Base-by-base conservation (phyloP, 2,329 filamentous ascomycete species). In the Paraconiothyrium sp. region DNA sequence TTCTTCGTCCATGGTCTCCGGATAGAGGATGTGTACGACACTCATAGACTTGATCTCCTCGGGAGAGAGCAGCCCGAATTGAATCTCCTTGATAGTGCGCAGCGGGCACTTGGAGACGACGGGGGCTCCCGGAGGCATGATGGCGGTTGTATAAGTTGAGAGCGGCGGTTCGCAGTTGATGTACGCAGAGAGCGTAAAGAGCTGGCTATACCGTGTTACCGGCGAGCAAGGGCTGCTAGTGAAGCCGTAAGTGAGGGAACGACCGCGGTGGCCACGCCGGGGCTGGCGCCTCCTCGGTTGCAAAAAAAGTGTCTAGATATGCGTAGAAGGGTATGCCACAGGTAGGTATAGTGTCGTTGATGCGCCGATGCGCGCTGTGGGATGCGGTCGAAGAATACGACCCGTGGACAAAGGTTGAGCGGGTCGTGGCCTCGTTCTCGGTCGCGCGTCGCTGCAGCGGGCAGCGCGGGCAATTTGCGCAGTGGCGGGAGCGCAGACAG, bases 21-120 rank as follows among this genome's bases (percentile, higher is more conserved):
- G 94, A 78, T 97, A 98, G 79, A 95, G 88, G 78, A 99, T 94
- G 79, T 97, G 92, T 72, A 90, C 92, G 67, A 98, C 94, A 82
- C 94, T 97, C 93, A 98, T 96, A 75, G 91, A 94, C 85, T 99
- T 98, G 82, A 98, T 97, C 84, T 99, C 96, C 80, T 99, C 95
- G 30, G 95, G 95, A 39, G 95, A 97, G 81, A 99, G 88, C 78
- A 99, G 88, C 77, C 95, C 95, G 78, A 99, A 99, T 85, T 99
- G 96, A 74, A 99, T 97, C 86, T 99, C 96, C 86, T 97, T 91
- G 75, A 99, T 94, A 70, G 92, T 97, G 86, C 95, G 94, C 87
- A 98, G 87, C 81, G 94, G 94, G 88, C 76, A 78, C 71, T 77
- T 78, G 14, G 76, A 78, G 66, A 72, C 67, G 92, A 94, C 87